Base-by-base conservation (phyloP, 2,329 filamentous ascomycete genomes). In the Didymosphaeria variabile region DNA sequence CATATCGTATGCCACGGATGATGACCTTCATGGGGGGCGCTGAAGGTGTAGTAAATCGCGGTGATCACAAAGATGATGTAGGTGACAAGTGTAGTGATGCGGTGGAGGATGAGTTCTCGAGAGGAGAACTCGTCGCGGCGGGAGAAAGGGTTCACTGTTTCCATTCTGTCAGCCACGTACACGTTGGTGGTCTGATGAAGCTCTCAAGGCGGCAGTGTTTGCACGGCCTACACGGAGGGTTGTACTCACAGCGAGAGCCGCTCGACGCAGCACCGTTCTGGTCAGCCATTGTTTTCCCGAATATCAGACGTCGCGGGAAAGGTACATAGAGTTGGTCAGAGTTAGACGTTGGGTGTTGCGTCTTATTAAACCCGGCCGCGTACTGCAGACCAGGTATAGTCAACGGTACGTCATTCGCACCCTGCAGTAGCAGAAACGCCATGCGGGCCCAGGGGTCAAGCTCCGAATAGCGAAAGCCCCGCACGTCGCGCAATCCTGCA, bases 11-110 rank as follows among this genome's bases (percentile, higher is more conserved):
- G 80, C 66, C 82, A 77, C 17, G 80, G 80, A 71, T 82, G 59
- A 32, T 76, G 78, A 67, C 87, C 88, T 79, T 92, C 89, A 55
- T 85, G 80, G 0, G 91, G 91, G 15, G 81, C 79, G 67, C 88
- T 79, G 77, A 90, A 79, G 52, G 87, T 87, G 78, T 95, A 96
- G 82, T 92, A 93, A 75, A 95, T 81, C 60, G 89, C 88, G 54
- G 89, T 84, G 69, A 92, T 77, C 57, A 95, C 81, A 42, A 92
- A 86, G 47, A 96, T 80, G 31, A 92, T 79, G 90, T 92, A 97
- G 38, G 89, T 89, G 54, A 93, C 63, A 46, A 89, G 84, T 4
- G 91, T 92, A 63, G 93, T 80, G 75, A 93, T 80, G 79, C 92
- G 93, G 85, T 95, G 95, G 38, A 87, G 83, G 66, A 87, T 82